Conservation (phyloP, 306 rosid genomes). For the Prunus padus region DNA sequence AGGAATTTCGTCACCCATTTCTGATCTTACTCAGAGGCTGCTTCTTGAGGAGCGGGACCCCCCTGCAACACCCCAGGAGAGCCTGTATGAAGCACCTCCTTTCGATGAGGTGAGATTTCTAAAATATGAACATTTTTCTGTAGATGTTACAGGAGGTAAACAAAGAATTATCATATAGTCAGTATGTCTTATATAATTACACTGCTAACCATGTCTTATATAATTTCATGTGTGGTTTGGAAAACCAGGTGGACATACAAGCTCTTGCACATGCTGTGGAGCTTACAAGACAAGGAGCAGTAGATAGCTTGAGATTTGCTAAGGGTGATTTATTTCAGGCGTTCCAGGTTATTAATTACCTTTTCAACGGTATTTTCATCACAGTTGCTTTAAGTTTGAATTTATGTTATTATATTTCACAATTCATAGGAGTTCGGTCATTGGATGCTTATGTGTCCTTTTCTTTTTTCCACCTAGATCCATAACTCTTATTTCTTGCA, state of each 20-base stretch:
- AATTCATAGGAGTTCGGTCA: neutral
- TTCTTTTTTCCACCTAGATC: neutral
- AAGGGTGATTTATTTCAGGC: constrained; percentile 95
- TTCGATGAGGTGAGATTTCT: constrained; percentile 80
- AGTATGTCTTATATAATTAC: neutral
- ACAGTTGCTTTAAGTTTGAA: neutral
- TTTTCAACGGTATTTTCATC: neutral
- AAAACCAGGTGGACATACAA: constrained; percentile 90
- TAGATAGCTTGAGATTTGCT: constrained; percentile 92
- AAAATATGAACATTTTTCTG: neutral
- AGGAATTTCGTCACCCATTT: constrained; percentile 86
- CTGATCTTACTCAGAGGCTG: constrained; percentile 89
- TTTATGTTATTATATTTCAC: neutral
- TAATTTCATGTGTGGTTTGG: constrained; percentile 31
- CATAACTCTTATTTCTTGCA: neutral
- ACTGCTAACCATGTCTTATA: constrained; percentile 7
- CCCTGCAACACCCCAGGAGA: constrained; percentile 84
- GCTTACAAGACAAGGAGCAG: constrained; percentile 96
- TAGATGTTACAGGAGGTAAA: constrained; percentile 1
- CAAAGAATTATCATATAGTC: neutral
- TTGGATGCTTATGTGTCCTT: neutral
- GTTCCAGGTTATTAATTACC: constrained; percentile 67
- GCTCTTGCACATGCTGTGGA: constrained; percentile 99
- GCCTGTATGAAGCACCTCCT: constrained; percentile 83
- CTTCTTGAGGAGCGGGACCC: constrained; percentile 92